Conservation (phyloP, 208 protist genomes). For the Leishmania lainsoni region DNA sequence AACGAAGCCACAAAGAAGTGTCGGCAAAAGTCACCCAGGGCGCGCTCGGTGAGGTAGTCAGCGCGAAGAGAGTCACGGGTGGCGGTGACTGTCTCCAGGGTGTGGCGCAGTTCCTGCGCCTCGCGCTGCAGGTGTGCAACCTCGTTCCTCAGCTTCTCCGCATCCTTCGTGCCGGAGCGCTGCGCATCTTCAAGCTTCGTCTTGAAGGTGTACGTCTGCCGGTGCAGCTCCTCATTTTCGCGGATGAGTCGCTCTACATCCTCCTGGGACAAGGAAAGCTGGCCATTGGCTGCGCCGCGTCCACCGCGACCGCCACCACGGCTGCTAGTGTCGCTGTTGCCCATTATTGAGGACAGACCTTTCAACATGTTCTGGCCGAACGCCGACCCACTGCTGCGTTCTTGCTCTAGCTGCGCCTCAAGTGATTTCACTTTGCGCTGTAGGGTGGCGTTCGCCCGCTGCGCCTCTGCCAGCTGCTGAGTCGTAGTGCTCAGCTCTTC, state of each 20-base stretch:
- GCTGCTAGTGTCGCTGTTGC: slow-evolving; percentile 31
- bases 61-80: slow-evolving; percentile 52
- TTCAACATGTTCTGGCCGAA: slow-evolving; percentile 75
- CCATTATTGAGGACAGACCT: slow-evolving; percentile 72
- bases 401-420: slow-evolving; percentile 50
- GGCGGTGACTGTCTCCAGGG: slow-evolving; percentile 38
- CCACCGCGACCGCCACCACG: slow-evolving; percentile 4
- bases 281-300: background rate
- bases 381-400: slow-evolving; percentile 41
- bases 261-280: slow-evolving; percentile 44
- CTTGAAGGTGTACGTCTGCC: slow-evolving; percentile 60
- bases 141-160: slow-evolving; percentile 23
- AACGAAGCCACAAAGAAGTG: slow-evolving; percentile 43
- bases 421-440: slow-evolving; percentile 46
- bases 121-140: slow-evolving; percentile 38
- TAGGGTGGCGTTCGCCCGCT: slow-evolving; percentile 53
- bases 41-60: slow-evolving; percentile 38
- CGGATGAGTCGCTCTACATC: slow-evolving; percentile 70
- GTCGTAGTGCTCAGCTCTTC: slow-evolving; percentile 47
- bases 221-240: slow-evolving; percentile 77
- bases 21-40: slow-evolving; percentile 68
- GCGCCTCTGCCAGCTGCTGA: slow-evolving; percentile 42
- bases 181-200: slow-evolving; percentile 48
- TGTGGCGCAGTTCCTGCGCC: slow-evolving; percentile 42
- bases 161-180: slow-evolving; percentile 16